Base-by-base conservation (phyloP, 2,329 filamentous ascomycete genomes). In the Epichloe gansuensis region DNA sequence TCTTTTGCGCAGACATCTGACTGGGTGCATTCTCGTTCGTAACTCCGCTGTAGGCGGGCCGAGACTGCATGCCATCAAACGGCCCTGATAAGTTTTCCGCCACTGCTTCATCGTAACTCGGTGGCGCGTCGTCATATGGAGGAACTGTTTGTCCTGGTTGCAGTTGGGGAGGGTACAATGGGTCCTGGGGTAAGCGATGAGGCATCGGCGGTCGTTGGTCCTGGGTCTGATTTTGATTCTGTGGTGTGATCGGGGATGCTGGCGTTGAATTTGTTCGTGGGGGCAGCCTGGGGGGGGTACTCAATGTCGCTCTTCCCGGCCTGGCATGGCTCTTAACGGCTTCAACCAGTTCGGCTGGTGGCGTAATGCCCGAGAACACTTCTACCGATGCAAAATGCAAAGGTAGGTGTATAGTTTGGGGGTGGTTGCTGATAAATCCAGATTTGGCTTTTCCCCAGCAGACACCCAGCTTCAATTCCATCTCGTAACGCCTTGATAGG, bases 81-180 rank as follows among this genome's bases (percentile, higher is more conserved):
- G 88, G 87, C 38, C 80, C 84, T 0, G 72, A 67, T 55, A 93
- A 69, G 53, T 83, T 80, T 57, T 87, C 84, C 6, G 89, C 89
- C 69, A 96, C 84, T 12, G 89, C 89, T 67, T 96, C 90, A 68
- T 95, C 89, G 63, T 97, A 97, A 61, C 88, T 95, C 7, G 90
- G 90, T 17, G 91, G 90, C n/a, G 89, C 87, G 52, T 93, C 89
- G 35, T 88, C 84, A 57, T 78, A 74, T 0, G 65, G 63, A 17
- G 71, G 66, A 1, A 65, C 73, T 8, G 68, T 64, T 38, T 75
- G 74, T n/a, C 65, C 64, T 0, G 65, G 62, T 4, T 56, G 60
- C 21, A 82, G 66, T 60, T 81, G 79, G 4, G 80, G 78, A 15
- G 79, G 80, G 55, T 81, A 82, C 7, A 79, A 63, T 3, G 78